These are phyloP conservation scores for Flaveria linearis DNA, from an alignment of 129 eudicot genomes.

Conservation along the genomic window DNA sequence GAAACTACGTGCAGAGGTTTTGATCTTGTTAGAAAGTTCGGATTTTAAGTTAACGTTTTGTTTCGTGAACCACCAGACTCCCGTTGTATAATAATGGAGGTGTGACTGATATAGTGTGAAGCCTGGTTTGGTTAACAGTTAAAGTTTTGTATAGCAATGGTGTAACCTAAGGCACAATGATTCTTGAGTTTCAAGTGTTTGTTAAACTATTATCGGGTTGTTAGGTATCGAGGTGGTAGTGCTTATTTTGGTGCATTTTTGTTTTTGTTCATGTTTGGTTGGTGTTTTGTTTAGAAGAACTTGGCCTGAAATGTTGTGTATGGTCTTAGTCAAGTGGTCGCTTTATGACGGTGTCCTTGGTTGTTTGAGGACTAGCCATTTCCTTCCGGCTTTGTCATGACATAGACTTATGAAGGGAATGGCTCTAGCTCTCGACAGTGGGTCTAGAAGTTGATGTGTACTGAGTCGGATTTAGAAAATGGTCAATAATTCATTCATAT, in stretches of 20 bases:
- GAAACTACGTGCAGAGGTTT: slow-evolving; percentile 36
- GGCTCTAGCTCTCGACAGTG: too few relatives aligned
- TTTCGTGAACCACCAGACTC: not conserved
- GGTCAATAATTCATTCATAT: too few relatives aligned
- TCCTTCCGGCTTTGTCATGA: too few relatives aligned
- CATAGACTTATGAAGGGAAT: too few relatives aligned
- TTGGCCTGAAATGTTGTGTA: slow-evolving; percentile 1
- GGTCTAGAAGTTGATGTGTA: too few relatives aligned
- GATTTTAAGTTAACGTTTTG: slow-evolving; percentile 4
- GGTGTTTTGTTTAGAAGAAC: slow-evolving; percentile 5
- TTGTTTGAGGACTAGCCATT: too few relatives aligned
- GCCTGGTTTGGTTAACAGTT: slow-evolving; percentile 24
- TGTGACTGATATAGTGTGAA: slow-evolving; percentile 20
- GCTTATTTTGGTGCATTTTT: not conserved
- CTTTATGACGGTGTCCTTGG: too few relatives aligned
- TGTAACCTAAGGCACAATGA: slow-evolving; percentile 25
- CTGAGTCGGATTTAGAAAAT: too few relatives aligned
- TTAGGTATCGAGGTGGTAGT: not conserved
- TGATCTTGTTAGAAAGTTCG: slow-evolving; percentile 33
- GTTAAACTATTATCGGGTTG: not conserved
- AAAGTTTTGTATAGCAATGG: slow-evolving; percentile 35
- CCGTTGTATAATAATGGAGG: slow-evolving; percentile 37
- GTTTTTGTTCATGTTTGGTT: not conserved
- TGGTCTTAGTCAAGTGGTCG: too few relatives aligned
- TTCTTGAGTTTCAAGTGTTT: not conserved